Evolutionary conservation across 305 asterid species (phyloP), one percentile per base, ranked within the genome.

Genomic region (Plantago rigida): DNA sequence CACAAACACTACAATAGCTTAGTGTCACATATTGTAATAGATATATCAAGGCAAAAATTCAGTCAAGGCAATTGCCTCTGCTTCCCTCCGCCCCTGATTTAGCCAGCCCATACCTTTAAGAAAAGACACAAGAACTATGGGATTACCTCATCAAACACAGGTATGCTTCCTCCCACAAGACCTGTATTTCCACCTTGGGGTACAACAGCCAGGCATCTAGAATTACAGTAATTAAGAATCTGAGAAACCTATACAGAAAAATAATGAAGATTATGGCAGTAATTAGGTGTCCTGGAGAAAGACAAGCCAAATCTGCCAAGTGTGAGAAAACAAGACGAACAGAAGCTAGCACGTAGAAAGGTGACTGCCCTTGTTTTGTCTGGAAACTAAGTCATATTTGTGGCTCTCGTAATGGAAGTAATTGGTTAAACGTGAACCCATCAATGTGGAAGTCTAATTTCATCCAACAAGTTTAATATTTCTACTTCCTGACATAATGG

Each of bases 121-220:
- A 36, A 36, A 36, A 36, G 44, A 36, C 44, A 36, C 11, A 36
- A 36, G 10, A 7, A 36, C 44, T 36, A 58, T 51, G 63, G 15
- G 19, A 60, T 66, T 81, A 92, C 99, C 94, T 92, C 99, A 69
- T 92, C 96, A 77, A 80, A 83, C 66, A 89, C 94, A 36, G 99
- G 99, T 55, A 92, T 83, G 56, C 99, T 92, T 69, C 99, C 99
- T 79, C 96, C 99, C 70, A 92, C 99, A 68, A 92, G 96, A 66
- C 99, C 94, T 48, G 99, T 92, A 72, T 92, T 92, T 71, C 99
- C 99, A 62, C 99, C 99, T 81, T 92, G 97, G 29, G 99, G 99
- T 67, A 88, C 99, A 82, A 88, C 95, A 61, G 96, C 95, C 69
- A 92, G 80, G 80, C 81, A 66, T 76, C 94, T 83, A 63, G 94